phyloP scores from a whole-genome alignment of 768 basidiomycete genomes.

The Collybia sordida region DNA sequence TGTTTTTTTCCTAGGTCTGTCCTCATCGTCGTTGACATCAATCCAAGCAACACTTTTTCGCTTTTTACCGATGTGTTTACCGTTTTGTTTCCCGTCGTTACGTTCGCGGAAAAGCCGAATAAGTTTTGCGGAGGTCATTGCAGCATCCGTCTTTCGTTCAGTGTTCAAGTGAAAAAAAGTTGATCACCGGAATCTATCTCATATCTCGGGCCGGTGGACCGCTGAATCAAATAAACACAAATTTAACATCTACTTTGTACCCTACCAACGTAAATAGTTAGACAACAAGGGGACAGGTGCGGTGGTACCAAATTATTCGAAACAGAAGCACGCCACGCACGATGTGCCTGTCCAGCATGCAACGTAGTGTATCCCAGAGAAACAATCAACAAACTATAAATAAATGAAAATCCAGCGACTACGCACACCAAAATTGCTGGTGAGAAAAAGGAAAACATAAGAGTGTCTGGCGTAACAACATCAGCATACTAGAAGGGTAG shows the following conservation, averaged over 20 bases:
- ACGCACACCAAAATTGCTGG: neutral
- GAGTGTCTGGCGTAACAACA: constrained; percentile 5
- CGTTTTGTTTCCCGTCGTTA: constrained; percentile 3
- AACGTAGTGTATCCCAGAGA: constrained; percentile 11
- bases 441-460: constrained; percentile 9
- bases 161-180: neutral
- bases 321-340: constrained; percentile 10
- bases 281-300: too few species aligned
- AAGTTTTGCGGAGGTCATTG: constrained; percentile 5
- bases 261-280: too few species aligned
- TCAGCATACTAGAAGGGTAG: constrained; percentile 2
- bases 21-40: constrained; percentile 41
- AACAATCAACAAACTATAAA: neutral
- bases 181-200: neutral
- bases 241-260: too few species aligned
- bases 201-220: too few species aligned
- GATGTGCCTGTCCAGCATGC: constrained; percentile 16
- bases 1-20: constrained; percentile 21
- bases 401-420: constrained; percentile 2
- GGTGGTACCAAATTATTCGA: too few species aligned
- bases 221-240: too few species aligned
- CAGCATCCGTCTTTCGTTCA: neutral
- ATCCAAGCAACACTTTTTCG: constrained; percentile 34
- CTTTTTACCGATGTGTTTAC: constrained; percentile 23
- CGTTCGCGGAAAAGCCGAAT: constrained; percentile 11